phyloP scores from a whole-genome alignment of 2,329 filamentous ascomycete species.

The Coniosporium tulheliwenetii region DNA sequence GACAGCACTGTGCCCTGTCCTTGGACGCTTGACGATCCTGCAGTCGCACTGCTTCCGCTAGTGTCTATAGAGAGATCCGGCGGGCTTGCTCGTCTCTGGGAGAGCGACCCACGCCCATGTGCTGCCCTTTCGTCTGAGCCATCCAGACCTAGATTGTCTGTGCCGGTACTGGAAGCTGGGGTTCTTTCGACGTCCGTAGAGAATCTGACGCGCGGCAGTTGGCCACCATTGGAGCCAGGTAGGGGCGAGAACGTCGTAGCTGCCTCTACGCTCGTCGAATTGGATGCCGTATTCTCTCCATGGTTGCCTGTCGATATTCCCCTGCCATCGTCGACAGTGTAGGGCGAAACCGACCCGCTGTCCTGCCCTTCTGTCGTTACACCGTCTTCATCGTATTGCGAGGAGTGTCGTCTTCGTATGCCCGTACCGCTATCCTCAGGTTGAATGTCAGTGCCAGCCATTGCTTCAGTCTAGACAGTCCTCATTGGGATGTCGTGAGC shows the following conservation, averaged over 20 bases:
- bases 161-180: conserved; percentile 4
- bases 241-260: not conserved
- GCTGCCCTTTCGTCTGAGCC: not conserved
- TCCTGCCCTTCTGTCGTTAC: not conserved
- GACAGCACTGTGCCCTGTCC: conserved; percentile 4
- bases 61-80: conserved; percentile 18
- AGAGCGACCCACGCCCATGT: not conserved
- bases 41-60: conserved; percentile 13
- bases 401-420: conserved; percentile 8
- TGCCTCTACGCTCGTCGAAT: conserved; percentile 4
- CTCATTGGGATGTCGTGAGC: no score
- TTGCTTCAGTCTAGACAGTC: no score
- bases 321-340: conserved; percentile 3
- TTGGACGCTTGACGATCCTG: conserved; percentile 5
- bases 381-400: conserved; percentile 4
- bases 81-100: conserved; percentile 8
- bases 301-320: conserved; percentile 1
- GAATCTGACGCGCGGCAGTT: conserved; percentile 10
- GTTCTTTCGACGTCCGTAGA: conserved; percentile 10
- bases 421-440: not conserved
- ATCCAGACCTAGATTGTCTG: conserved; percentile 9
- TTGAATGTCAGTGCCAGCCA: no score
- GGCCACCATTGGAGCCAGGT: conserved; percentile 1
- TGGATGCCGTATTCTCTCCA: not conserved
- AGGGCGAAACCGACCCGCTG: not conserved